Evolutionary conservation across 163 green algal species (phyloP), one percentile per base, ranked within the genome.

Genomic region (Scenedesmus sp.): DNA sequence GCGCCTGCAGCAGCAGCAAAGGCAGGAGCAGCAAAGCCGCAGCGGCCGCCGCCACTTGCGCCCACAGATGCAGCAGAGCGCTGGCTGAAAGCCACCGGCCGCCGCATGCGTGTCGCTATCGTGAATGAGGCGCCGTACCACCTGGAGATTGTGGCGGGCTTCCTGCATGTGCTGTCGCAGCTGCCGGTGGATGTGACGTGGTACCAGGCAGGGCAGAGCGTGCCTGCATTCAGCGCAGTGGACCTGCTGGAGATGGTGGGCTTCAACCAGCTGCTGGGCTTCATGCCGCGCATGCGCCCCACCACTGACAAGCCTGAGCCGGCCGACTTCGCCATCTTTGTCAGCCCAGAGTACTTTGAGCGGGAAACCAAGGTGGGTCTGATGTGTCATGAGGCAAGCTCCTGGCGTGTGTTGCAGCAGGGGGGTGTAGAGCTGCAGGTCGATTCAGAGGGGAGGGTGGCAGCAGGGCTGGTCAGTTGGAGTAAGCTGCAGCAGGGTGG

Each of bases 311-410:
- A 57, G 12, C 70, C 84, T 2, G 84, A 67, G 13, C 73, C 18
- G 54, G 57, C 76, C 2, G 90, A 93, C 84, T 93, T 91, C 91
- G 90, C 90, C 20, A 46, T 93, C 23, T 84, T 93, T 12, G 59
- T 93, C 73, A 89, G 76, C 84, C 90, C 90, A 13, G 90, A 93
- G 84, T 93, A 93, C 73, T 93, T 93, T 88, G 84, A 88, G 10
- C 13, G 73, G 73, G 67, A 88, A 10, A 93, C 90, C n/a, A 73
- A 88, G 90, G 90, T 90, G 85, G 26, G 57, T 16, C 2, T 54
- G 7, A 15, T 3, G 10, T 6, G 76, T 9, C 1, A 4, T 84
- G 46, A 59, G 8, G 76, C 12, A n/a, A 7, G 12, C 9, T 26
- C 2, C 34, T 52, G 26, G 8, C 59, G 2, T 56, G 13, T 4